Evolutionary conservation across 495 filamentous ascomycete species (phyloP), one percentile per base, ranked within the genome.

Genomic region (Thermochaetoides thermophila): DNA sequence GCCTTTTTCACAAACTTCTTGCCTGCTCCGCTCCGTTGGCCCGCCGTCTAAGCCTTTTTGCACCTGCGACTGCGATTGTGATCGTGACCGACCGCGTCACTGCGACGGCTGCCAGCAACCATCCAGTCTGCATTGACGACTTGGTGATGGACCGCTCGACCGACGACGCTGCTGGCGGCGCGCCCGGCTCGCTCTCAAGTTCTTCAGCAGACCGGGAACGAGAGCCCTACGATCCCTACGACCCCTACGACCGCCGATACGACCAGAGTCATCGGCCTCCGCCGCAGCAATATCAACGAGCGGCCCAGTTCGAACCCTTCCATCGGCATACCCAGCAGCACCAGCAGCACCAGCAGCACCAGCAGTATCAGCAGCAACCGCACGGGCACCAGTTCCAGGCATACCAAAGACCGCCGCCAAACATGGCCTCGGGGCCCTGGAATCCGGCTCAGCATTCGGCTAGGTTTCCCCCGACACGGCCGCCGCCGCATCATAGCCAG

Each of bases 361-460:
- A 24, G 6, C 21, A 24, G 21, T 11, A 24, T 6, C n/a, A 7
- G 26, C 26, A 27, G 26, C 26, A 27, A 12, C 26, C 26, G 26
- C n/a, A 27, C 26, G 9, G 4, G 26, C 4, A 27, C 6, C 26
- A 11, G 6, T 6, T 18, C 27, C 24, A 37, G 23, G n/a, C n/a
- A n/a, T n/a, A n/a, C n/a, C n/a, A n/a, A n/a, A 7, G 16, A 4
- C 6, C 22, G 2, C 13, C 18, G 33, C 18, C 43, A 42, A 33
- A 33, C 36, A 29, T 40, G 28, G 27, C 39, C 45, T 29, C 46
- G 39, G 38, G 43, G 32, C 37, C 40, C 32, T 15, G 29, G 22
- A 11, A 29, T n/a, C n/a, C n/a, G n/a, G n/a, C n/a, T n/a, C n/a
- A n/a, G n/a, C n/a, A n/a, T n/a, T 24, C 21, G 21, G 30, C 11